Evolutionary conservation across 768 basidiomycete species (phyloP).

Genomic region (Vararia minispora): DNA sequence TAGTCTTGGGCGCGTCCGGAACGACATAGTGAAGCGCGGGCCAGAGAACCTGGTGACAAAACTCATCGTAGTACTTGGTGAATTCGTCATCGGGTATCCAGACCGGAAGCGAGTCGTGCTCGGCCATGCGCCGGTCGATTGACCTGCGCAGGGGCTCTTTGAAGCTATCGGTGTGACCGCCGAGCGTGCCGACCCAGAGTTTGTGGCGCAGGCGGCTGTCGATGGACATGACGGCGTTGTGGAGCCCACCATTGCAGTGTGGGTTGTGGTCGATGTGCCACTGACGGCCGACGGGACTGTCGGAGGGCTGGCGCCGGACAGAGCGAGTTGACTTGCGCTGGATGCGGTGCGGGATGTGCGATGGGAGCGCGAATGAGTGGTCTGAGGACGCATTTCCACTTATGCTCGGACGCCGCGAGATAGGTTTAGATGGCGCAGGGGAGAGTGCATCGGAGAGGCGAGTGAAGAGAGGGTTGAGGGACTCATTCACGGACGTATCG

Average conservation of each 20-base stretch:
- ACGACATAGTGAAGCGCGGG: slow-evolving; percentile 80
- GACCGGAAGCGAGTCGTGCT: slow-evolving; percentile 40
- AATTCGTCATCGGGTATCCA: slow-evolving; percentile 82
- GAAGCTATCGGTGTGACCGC: slow-evolving; percentile 57
- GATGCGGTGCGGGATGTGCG: slow-evolving; percentile 25
- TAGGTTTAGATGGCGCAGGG: slow-evolving; percentile 9
- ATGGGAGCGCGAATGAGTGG: slow-evolving; percentile 19
- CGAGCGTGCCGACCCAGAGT: slow-evolving; percentile 66
- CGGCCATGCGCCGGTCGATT: slow-evolving; percentile 39
- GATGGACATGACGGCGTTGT: slow-evolving; percentile 67
- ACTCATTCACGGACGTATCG: slow-evolving; percentile 31
- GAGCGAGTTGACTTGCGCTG: slow-evolving; percentile 45
- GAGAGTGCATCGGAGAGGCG: slow-evolving; percentile 15
- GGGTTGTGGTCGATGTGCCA: slow-evolving; percentile 50
- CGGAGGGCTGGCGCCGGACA: slow-evolving; percentile 33
- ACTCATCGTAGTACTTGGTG: slow-evolving; percentile 71
- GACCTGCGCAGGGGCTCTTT: slow-evolving; percentile 40
- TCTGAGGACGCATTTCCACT: too few relatives aligned
- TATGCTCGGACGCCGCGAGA: too few relatives aligned
- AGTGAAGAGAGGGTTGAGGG: slow-evolving; percentile 46
- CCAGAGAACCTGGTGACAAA: slow-evolving; percentile 87
- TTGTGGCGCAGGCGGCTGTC: slow-evolving; percentile 37
- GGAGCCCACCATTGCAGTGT: slow-evolving; percentile 74
- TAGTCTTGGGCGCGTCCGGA: slow-evolving; percentile 81
- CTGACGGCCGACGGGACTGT: slow-evolving; percentile 16